These are phyloP conservation scores for Actinomortierella ambigua DNA, from an alignment of 371 early-diverging fungal species.

Conservation along the genomic window DNA sequence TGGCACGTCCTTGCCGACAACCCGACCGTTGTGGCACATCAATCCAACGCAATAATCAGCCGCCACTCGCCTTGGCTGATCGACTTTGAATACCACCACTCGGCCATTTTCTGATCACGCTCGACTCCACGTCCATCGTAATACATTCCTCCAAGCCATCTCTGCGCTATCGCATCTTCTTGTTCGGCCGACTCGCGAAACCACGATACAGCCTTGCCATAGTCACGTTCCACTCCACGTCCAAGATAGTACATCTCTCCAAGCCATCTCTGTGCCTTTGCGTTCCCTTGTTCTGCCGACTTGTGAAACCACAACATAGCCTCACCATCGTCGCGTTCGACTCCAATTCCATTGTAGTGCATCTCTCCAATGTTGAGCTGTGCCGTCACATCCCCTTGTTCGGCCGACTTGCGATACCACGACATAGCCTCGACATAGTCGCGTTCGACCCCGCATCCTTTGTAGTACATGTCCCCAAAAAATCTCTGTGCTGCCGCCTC, in stretches of 20 bases:
- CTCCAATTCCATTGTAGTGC: conserved; percentile 84
- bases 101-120: conserved; percentile 66
- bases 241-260: conserved; percentile 83
- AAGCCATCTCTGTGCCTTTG: conserved; percentile 78
- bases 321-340: conserved; percentile 59
- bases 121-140: conserved; percentile 82
- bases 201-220: conserved; percentile 75
- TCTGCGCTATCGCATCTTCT: conserved; percentile 73
- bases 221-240: conserved; percentile 64
- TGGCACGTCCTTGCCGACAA: too few species aligned
- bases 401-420: conserved; percentile 76
- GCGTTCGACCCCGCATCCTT: conserved; percentile 78
- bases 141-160: conserved; percentile 76
- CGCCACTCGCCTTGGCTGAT: conserved; percentile 81
- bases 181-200: conserved; percentile 75
- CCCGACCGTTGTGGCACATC: too few species aligned
- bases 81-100: conserved; percentile 73
- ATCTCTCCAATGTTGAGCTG: conserved; percentile 86
- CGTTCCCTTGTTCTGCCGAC: conserved; percentile 77
- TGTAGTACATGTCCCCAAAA: conserved; percentile 78
- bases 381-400: conserved; percentile 57
- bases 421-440: conserved; percentile 69
- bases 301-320: conserved; percentile 73
- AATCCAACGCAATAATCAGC: too few species aligned
- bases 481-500: conserved; percentile 72